Conservation (phyloP, 345 rosid genomes). For the Mangifera indica region DNA sequence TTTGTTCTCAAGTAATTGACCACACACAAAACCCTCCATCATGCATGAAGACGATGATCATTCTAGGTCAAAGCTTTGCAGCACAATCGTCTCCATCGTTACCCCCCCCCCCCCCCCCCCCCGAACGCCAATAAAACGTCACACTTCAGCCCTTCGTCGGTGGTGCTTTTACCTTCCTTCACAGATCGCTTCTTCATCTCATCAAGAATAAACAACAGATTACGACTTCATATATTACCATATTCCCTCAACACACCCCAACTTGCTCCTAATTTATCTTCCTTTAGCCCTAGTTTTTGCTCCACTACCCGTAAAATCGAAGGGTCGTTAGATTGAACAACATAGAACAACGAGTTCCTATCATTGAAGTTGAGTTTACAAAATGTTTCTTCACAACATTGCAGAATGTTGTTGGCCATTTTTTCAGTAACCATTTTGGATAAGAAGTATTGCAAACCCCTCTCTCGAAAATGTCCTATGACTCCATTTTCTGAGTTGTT, state of each 20-base stretch:
- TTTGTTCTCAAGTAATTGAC: no score
- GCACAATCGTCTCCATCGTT: slow-evolving; percentile 7
- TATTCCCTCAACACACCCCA: slow-evolving; percentile 13
- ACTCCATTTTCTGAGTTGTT: no score
- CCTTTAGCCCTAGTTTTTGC: background rate
- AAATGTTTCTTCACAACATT: slow-evolving; percentile 7
- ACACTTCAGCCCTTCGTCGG: slow-evolving; percentile 16
- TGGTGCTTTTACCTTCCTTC: slow-evolving; percentile 2
- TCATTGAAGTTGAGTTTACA: background rate
- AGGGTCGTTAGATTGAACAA: slow-evolving; percentile 11
- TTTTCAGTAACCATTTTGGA: background rate
- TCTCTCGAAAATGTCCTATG: no score
- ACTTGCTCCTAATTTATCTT: background rate
- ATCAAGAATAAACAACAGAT: background rate
- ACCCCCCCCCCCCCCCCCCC: slow-evolving; percentile 9
- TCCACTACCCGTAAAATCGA: background rate
- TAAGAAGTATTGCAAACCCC: no score
- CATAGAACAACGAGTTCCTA: slow-evolving; percentile 9
- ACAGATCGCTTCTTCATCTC: slow-evolving; percentile 4
- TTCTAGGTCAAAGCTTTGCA: background rate
- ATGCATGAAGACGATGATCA: no score
- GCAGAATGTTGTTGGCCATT: background rate
- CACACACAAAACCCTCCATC: no score
- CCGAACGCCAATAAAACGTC: slow-evolving; percentile 8
- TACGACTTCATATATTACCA: slow-evolving; percentile 1